Conservation (phyloP, 371 early-diverging fungal species). For the Lichtheimia ramosa region DNA sequence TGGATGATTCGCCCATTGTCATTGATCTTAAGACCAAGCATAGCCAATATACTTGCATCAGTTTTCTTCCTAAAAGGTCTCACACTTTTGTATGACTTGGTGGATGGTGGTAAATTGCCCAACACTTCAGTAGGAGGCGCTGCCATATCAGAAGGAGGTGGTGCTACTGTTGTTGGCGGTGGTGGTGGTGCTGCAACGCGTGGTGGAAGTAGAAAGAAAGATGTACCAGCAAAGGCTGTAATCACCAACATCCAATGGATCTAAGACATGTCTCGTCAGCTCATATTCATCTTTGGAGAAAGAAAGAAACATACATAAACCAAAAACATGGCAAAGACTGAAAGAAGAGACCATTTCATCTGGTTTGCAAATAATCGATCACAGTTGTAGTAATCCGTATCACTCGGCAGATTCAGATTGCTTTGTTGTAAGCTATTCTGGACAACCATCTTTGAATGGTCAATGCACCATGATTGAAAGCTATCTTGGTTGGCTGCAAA, state of each 20-base stretch:
- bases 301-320: slow-evolving; percentile 35
- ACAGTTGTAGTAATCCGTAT: slow-evolving; percentile 42
- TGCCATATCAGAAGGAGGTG: neutral
- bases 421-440: slow-evolving; percentile 2
- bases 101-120: slow-evolving; percentile 7
- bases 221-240: slow-evolving; percentile 16
- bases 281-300: neutral
- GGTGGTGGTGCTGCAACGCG: slow-evolving; percentile 5
- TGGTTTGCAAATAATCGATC: slow-evolving; percentile 39
- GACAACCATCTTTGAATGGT: slow-evolving; percentile 5
- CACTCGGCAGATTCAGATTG: neutral
- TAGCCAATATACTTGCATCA: neutral
- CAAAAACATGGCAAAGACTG: slow-evolving; percentile 32
- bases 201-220: slow-evolving; percentile 14
- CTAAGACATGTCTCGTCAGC: neutral
- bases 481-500: slow-evolving; percentile 11
- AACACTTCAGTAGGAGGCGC: neutral
- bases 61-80: neutral
- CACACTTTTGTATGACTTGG: neutral
- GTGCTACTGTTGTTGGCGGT: neutral
- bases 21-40: slow-evolving; percentile 9
- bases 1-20: slow-evolving; percentile 3
- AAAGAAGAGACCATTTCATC: slow-evolving; percentile 42
- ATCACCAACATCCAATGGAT: slow-evolving; percentile 19
- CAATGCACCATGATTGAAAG: slow-evolving; percentile 16